phyloP scores from a whole-genome alignment of 306 rosid species.

The Castanea mollissima region DNA sequence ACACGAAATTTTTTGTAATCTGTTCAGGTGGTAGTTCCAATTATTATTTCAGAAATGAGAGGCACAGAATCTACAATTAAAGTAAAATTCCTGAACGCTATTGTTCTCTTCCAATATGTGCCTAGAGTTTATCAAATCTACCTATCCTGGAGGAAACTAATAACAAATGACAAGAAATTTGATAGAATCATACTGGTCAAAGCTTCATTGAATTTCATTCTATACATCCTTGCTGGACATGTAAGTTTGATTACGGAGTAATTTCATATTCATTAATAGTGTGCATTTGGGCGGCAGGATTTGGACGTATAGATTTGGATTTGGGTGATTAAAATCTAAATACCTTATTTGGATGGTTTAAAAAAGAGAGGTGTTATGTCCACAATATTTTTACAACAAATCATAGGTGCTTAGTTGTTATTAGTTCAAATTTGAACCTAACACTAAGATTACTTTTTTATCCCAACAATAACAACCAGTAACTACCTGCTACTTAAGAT shows the following conservation, averaged over 20 bases:
- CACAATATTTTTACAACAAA: too few relatives aligned
- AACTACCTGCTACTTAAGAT: too few relatives aligned
- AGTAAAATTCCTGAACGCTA: slow-evolving; percentile 64
- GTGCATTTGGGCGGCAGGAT: too few relatives aligned
- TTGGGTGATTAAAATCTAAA: too few relatives aligned
- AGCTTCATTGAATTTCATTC: slow-evolving; percentile 84
- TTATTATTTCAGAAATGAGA: slow-evolving; percentile 54
- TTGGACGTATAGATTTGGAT: too few relatives aligned
- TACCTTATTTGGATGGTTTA: too few relatives aligned
- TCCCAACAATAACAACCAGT: too few relatives aligned
- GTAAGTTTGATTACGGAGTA: slow-evolving; percentile 45
- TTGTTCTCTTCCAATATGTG: slow-evolving; percentile 72
- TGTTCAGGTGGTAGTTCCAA: slow-evolving; percentile 59
- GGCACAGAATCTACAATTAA: slow-evolving; percentile 58
- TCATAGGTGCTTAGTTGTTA: too few relatives aligned
- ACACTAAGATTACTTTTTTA: too few relatives aligned
- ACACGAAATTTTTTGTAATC: slow-evolving; percentile 16
- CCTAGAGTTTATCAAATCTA: slow-evolving; percentile 73
- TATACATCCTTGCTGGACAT: slow-evolving; percentile 93
- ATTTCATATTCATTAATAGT: too few relatives aligned
- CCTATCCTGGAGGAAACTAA: slow-evolving; percentile 47
- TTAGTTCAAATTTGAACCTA: too few relatives aligned
- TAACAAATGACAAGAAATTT: slow-evolving; percentile 82
- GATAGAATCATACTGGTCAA: slow-evolving; percentile 91
- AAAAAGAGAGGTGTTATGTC: too few relatives aligned